Evolutionary conservation across 2,329 filamentous ascomycete genomes (phyloP).

Genomic region (Botryosphaeria agaves): DNA sequence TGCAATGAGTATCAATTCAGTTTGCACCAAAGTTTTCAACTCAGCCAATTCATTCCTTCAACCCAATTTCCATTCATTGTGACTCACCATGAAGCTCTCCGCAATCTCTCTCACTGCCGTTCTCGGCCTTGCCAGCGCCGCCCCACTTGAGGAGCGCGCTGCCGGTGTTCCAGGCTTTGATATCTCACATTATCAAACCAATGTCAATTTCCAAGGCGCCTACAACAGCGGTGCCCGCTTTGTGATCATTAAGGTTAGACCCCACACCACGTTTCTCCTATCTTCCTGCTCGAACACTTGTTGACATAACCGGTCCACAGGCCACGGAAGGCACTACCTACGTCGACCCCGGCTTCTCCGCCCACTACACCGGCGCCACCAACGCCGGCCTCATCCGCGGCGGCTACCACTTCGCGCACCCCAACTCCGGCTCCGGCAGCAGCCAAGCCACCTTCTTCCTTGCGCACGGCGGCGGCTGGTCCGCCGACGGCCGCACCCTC

Average conservation of each 20-base stretch:
- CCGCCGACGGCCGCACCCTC: slow-evolving; percentile 33
- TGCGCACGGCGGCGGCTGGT: slow-evolving; percentile 36
- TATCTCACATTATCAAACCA: slow-evolving; percentile 16
- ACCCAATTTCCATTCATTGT: no score
- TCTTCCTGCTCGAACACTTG: background rate
- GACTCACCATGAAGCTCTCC: background rate
- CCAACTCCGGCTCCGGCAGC: slow-evolving; percentile 24
- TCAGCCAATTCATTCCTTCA: no score
- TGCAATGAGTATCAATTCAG: no score
- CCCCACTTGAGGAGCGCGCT: background rate
- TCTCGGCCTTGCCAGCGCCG: background rate
- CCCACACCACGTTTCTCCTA: background rate
- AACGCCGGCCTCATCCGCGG: slow-evolving; percentile 35
- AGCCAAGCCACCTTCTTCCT: slow-evolving; percentile 36
- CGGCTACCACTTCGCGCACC: slow-evolving; percentile 39
- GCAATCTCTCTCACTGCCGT: background rate
- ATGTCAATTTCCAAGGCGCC: slow-evolving; percentile 14
- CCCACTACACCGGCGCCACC: slow-evolving; percentile 33
- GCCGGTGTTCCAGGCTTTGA: slow-evolving; percentile 15
- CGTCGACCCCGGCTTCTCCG: slow-evolving; percentile 25
- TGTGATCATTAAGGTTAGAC: slow-evolving; percentile 16
- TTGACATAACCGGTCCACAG: background rate
- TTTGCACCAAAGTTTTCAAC: no score
- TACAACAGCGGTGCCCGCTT: slow-evolving; percentile 14
- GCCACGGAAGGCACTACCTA: background rate